Conservation (phyloP, 1,284 basidiomycete genomes). For the Schizophyllum amplum region DNA sequence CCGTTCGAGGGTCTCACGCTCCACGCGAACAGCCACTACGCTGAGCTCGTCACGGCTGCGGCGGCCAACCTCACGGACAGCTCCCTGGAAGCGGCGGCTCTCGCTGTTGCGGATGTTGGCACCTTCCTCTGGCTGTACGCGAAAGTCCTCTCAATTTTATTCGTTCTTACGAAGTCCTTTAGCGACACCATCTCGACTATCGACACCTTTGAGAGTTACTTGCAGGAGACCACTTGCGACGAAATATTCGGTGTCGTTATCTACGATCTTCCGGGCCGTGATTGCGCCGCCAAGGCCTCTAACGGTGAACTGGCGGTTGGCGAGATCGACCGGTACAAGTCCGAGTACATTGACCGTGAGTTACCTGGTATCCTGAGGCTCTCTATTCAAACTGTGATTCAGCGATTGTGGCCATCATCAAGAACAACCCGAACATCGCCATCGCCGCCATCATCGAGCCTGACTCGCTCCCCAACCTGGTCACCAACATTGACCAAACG, state of each 20-base stretch:
- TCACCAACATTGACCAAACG: conserved; percentile 53
- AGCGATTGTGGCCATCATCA: not conserved
- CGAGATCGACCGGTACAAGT: conserved; percentile 41
- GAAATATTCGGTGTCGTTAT: conserved; percentile 53
- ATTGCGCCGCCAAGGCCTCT: conserved; percentile 56
- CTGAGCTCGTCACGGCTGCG: conserved; percentile 32
- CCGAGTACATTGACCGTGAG: conserved; percentile 47
- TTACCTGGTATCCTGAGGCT: not conserved
- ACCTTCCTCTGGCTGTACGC: conserved; percentile 57
- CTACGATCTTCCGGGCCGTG: conserved; percentile 55
- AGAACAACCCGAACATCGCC: not conserved
- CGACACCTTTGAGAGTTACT: too few species aligned
- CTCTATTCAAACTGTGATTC: not conserved
- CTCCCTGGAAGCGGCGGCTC: conserved; percentile 38
- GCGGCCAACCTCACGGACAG: conserved; percentile 42
- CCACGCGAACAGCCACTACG: conserved; percentile 5
- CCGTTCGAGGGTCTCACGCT: conserved; percentile 3
- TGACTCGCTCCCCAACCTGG: conserved; percentile 53
- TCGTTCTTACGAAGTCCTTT: conserved; percentile 29
- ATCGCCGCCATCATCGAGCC: conserved; percentile 41
- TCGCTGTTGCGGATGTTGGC: conserved; percentile 44
- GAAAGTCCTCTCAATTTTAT: conserved; percentile 27
- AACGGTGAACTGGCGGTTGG: conserved; percentile 60
- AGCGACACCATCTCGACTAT: conserved; percentile 29
- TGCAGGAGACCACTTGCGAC: not conserved